Evolutionary conservation across 257 asterid genomes (phyloP), one percentile per base, ranked within the genome.

Genomic region (Plantago ovata): DNA sequence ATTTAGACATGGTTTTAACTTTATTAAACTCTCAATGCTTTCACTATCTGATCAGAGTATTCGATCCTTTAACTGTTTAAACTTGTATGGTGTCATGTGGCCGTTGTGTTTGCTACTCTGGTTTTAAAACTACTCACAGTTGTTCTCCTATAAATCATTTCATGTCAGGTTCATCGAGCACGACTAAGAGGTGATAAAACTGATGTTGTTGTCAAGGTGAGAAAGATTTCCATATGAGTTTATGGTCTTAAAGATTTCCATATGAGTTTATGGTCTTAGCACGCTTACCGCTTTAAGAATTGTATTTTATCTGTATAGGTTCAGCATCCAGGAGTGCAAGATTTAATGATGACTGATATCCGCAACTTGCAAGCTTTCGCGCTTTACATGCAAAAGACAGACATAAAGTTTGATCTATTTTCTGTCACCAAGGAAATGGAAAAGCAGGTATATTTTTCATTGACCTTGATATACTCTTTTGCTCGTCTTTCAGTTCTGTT

Each of bases 361-460:
- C 91, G 87, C 58, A 93, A 93, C 74, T 68, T 93, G 86, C 86
- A 89, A 82, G 96, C 94, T 73, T 89, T 89, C 65, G 97, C 99
- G 23, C 68, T 89, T 13, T 93, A 72, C 72, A 84, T 93, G 88
- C 99, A 93, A 69, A 93, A 86, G 84, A 93, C 94, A 53, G 97
- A 93, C 74, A 77, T 93, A 78, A 89, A 75, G 60, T 93, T 93
- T 16, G 99, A 93, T 80, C 82, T 93, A 33, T 89, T 48, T 72
- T 89, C 99, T 41, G 82, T 89, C 52, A 93, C 96, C 54, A 93
- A 81, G 82, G 99, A 93, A 74, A 93, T 93, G 94, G 99, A 93
- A 81, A 93, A 70, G 75, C 99, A 93, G 96, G 97, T 93, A 62
- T 13, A 16, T 13, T 21, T 19, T 14, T 42, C 36, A 45, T 69